phyloP scores from a whole-genome alignment of 2,329 filamentous ascomycete genomes.

The Coniochaeta sp. region DNA sequence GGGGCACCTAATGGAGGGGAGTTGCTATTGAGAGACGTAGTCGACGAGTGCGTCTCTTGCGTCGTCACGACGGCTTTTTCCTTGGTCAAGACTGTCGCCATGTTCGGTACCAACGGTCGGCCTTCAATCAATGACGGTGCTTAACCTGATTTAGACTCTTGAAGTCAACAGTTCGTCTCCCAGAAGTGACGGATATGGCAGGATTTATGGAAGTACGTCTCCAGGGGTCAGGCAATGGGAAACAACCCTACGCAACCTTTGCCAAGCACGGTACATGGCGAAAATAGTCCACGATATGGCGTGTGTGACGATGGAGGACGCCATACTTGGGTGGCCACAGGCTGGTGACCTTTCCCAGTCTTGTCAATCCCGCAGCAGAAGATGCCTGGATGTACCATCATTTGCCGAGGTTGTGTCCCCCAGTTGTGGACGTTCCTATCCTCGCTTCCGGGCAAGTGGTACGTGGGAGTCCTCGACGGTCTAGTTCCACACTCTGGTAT shows the following conservation, averaged over 20 bases:
- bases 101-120: constrained; percentile 3
- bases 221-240: not conserved
- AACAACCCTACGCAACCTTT: not conserved
- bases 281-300: not conserved
- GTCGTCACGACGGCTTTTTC: constrained; percentile 7
- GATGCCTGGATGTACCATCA: not conserved
- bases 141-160: not conserved
- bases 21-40: constrained; percentile 9
- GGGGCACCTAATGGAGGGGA: constrained; percentile 20
- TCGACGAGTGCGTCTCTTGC: constrained; percentile 7
- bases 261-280: not conserved
- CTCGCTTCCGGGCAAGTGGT: not conserved
- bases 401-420: not conserved
- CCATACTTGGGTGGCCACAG: not conserved
- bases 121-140: not conserved
- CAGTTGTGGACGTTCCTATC: not conserved
- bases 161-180: not conserved
- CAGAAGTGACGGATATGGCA: not conserved
- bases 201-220: not conserved
- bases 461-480: not conserved
- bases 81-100: constrained; percentile 17
- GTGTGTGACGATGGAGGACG: not conserved
- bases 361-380: not conserved
- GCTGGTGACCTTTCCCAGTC: not conserved
- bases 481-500: not conserved